phyloP scores from a whole-genome alignment of 2,329 filamentous ascomycete species.

The Stachybotrys echinatus region DNA sequence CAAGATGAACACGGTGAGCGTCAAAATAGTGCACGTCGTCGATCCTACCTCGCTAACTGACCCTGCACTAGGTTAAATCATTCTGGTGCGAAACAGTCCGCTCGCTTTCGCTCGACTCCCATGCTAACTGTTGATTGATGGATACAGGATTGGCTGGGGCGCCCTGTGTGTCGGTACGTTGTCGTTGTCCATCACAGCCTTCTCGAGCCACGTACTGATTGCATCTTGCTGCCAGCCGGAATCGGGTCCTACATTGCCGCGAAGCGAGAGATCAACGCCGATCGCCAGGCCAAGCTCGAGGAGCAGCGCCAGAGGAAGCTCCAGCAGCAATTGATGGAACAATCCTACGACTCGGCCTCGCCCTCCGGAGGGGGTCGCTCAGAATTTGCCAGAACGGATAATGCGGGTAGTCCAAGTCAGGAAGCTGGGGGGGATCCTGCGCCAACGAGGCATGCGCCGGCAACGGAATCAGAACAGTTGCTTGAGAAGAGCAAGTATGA shows the following conservation, averaged over 20 bases:
- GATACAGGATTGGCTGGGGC: constrained; percentile 91
- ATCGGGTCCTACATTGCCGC: constrained; percentile 93
- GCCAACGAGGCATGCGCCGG: constrained; percentile 73
- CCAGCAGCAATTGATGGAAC: constrained; percentile 51
- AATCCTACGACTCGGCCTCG: constrained; percentile 33
- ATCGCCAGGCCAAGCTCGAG: constrained; percentile 68
- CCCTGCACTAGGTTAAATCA: constrained; percentile 55
- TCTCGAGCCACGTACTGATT: constrained; percentile 5
- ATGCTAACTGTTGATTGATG: constrained; percentile 4
- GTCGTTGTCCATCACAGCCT: background rate
- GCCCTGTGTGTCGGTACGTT: constrained; percentile 75
- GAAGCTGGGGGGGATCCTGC: constrained; percentile 78
- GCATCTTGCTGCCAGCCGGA: constrained; percentile 54
- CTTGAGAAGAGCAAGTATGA: constrained; percentile 88
- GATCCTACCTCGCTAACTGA: constrained; percentile 12
- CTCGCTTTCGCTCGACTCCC: constrained; percentile 3
- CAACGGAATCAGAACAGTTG: constrained; percentile 61
- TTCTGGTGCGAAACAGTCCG: constrained; percentile 50
- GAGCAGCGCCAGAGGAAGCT: constrained; percentile 57
- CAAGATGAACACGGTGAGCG: constrained; percentile 52
- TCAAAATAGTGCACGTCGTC: background rate
- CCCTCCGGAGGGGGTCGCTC: constrained; percentile 23
- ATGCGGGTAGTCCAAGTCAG: constrained; percentile 58
- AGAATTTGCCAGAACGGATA: constrained; percentile 49
- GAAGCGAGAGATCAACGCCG: constrained; percentile 89